Percentiles rank a stretch among this genome's conserved stretches.
phyloP scores from a whole-genome alignment of 192 early-diverging fungal species.

The Pecoramyces ruminantium region DNA sequence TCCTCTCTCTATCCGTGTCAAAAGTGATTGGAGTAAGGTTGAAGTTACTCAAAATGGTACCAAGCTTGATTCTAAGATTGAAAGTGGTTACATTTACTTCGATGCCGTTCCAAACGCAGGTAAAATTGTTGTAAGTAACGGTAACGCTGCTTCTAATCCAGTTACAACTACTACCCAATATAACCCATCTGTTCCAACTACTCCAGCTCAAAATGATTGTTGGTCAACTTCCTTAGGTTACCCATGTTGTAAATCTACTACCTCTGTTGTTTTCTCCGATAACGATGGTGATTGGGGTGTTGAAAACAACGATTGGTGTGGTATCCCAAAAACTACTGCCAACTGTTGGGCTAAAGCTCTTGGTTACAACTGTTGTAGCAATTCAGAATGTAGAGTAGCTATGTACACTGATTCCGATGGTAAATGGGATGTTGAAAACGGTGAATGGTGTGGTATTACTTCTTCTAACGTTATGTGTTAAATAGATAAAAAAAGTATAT shows the following conservation, averaged over 20 bases:
- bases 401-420: not conserved
- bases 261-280: not conserved
- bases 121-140: not conserved
- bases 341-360: not conserved
- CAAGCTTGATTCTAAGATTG: not conserved
- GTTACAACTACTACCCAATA: not conserved
- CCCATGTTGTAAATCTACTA: not conserved
- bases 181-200: not conserved
- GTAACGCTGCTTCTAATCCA: not conserved
- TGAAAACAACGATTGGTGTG: not conserved
- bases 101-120: not conserved
- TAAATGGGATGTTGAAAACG: not conserved
- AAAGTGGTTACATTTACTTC: not conserved
- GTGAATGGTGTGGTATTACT: too few species aligned
- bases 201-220: not conserved
- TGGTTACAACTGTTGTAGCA: not conserved
- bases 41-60: not conserved
- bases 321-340: not conserved
- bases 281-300: not conserved
- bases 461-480: too few species aligned
- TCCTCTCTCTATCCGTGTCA: not conserved
- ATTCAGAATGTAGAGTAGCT: not conserved
- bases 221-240: not conserved
- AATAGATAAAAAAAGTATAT: too few species aligned
- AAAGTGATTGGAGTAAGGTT: not conserved